phyloP scores from a whole-genome alignment of 371 early-diverging fungal genomes.

The Dichotomocladium elegans region DNA sequence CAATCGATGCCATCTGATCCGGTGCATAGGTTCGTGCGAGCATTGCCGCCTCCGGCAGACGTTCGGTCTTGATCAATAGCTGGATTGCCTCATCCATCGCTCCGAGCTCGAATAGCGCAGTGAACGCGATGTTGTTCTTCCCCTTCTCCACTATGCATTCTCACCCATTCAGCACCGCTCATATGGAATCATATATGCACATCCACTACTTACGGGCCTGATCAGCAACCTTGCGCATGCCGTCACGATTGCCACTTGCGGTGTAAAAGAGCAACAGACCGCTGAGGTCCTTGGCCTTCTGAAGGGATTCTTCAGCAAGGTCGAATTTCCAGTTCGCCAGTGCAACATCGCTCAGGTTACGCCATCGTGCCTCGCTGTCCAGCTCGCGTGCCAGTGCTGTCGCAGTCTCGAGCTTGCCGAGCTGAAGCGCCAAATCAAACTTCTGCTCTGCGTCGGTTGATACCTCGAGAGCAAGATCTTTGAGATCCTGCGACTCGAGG shows the following conservation, averaged over 20 bases:
- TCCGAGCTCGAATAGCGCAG: slow-evolving; percentile 73
- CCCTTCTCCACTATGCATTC: slow-evolving; percentile 59
- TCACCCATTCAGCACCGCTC: background rate
- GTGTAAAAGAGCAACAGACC: slow-evolving; percentile 88
- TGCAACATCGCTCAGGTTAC: slow-evolving; percentile 87
- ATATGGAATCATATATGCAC: background rate
- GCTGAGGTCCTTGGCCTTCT: slow-evolving; percentile 84
- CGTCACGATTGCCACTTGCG: slow-evolving; percentile 77
- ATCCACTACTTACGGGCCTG: slow-evolving; percentile 54
- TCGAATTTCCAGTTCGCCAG: slow-evolving; percentile 82
- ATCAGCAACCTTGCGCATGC: slow-evolving; percentile 71
- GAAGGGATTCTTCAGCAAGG: slow-evolving; percentile 88
- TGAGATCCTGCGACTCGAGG: slow-evolving; percentile 87
- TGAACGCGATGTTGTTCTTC: slow-evolving; percentile 89
- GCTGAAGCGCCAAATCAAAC: slow-evolving; percentile 91
- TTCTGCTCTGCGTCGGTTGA: slow-evolving; percentile 92
- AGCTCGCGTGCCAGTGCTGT: slow-evolving; percentile 79
- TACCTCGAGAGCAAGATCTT: slow-evolving; percentile 89
- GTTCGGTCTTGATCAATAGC: slow-evolving; percentile 78
- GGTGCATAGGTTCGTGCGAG: slow-evolving; percentile 91
- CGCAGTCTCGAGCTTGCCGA: slow-evolving; percentile 82
- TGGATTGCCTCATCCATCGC: slow-evolving; percentile 77
- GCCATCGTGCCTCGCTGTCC: slow-evolving; percentile 88
- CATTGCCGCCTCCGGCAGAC: slow-evolving; percentile 95
- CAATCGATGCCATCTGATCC: slow-evolving; percentile 66